Conservation (phyloP, 2,329 filamentous ascomycete genomes). For the Exutisphaerella laricina region DNA sequence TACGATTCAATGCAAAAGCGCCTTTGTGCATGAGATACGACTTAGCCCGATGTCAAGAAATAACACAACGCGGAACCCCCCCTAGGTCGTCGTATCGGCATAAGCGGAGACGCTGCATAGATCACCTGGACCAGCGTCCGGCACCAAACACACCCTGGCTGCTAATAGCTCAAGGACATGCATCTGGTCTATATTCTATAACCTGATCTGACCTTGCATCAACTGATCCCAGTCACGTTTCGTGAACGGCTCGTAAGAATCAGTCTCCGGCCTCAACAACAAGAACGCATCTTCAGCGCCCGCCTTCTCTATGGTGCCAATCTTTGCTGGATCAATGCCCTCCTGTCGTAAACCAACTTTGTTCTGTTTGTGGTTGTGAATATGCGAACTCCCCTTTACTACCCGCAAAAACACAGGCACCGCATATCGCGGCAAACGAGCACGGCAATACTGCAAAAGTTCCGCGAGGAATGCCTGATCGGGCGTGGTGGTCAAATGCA, state of each 20-base stretch:
- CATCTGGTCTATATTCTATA: too few relatives aligned
- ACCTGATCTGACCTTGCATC: constrained; percentile 31
- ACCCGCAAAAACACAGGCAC: constrained; percentile 67
- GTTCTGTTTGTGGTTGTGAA: constrained; percentile 75
- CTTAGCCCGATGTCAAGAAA: too few relatives aligned
- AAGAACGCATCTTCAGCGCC: constrained; percentile 43
- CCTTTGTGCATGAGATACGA: too few relatives aligned
- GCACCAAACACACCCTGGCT: too few relatives aligned
- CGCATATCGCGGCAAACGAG: constrained; percentile 64
- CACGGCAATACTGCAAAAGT: constrained; percentile 53
- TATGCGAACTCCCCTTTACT: constrained; percentile 51
- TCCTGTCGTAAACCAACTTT: constrained; percentile 65
- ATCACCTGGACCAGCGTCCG: too few relatives aligned
- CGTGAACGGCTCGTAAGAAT: constrained; percentile 54
- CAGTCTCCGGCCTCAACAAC: constrained; percentile 45
- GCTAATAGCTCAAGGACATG: too few relatives aligned
- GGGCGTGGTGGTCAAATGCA: constrained; percentile 48
- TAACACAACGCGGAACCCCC: too few relatives aligned
- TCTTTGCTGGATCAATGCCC: constrained; percentile 56
- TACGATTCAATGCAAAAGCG: too few relatives aligned
- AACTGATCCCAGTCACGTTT: constrained; percentile 54
- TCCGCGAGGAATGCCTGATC: constrained; percentile 48
- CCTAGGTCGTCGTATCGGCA: too few relatives aligned
- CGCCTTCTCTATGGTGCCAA: constrained; percentile 41
- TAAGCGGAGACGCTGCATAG: too few relatives aligned